Conservation (phyloP, 176 grass and related monocot genomes). For the Triticum turgidum region DNA sequence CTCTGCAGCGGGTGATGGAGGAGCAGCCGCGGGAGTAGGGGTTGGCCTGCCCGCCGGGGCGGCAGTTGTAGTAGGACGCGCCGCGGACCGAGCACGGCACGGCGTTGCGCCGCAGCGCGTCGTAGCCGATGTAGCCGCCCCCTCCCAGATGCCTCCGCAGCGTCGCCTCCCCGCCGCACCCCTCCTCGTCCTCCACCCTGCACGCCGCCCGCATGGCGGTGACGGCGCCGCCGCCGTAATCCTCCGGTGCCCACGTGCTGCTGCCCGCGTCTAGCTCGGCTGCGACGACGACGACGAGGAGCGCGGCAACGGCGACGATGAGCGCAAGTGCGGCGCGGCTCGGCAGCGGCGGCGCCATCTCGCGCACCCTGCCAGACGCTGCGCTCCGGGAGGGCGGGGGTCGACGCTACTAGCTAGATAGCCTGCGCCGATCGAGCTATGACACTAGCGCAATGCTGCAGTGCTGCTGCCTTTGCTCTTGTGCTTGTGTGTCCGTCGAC, state of each 20-base stretch:
- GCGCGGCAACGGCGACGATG: not conserved
- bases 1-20: slow-evolving; percentile 45
- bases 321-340: not conserved
- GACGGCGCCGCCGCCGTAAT: not conserved
- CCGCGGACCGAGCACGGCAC: slow-evolving; percentile 43
- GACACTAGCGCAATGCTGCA: not conserved
- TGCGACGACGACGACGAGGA: not conserved
- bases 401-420: not conserved
- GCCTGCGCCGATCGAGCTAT: not conserved
- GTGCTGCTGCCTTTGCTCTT: too few relatives aligned
- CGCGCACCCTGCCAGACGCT: not conserved
- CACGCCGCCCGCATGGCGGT: not conserved
- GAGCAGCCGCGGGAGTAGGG: slow-evolving; percentile 56
- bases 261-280: not conserved
- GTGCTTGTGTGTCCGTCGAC: not conserved
- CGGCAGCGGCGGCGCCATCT: slow-evolving; percentile 18
- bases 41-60: slow-evolving; percentile 40
- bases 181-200: slow-evolving; percentile 28
- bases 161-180: not conserved
- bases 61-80: slow-evolving; percentile 58
- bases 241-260: not conserved
- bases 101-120: slow-evolving; percentile 33
- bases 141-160: slow-evolving; percentile 40
- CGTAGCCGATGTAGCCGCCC: slow-evolving; percentile 42
- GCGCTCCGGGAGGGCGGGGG: too few relatives aligned